A percentile compares a stretch with the other conserved stretches of the same genome.
Evolutionary conservation across 768 basidiomycete genomes (phyloP).

Genomic region (Leccinum incarnatum): DNA sequence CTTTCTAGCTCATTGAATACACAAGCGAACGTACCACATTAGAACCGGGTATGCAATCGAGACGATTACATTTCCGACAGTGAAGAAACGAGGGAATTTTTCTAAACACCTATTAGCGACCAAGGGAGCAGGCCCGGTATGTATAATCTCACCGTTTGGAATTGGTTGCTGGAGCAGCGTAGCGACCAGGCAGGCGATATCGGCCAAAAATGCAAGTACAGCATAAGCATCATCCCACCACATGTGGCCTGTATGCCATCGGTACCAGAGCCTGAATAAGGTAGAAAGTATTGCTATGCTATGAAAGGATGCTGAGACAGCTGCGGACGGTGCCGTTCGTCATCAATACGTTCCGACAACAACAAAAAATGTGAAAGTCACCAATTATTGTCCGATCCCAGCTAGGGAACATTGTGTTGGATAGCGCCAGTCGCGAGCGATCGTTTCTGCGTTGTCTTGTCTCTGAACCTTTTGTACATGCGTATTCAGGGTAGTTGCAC

Average conservation of each 20-base stretch:
- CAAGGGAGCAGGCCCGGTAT: neutral
- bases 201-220: slow-evolving; percentile 12
- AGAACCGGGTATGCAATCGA: slow-evolving; percentile 18
- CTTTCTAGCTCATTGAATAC: neutral
- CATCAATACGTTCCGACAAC: neutral
- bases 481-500: neutral
- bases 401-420: slow-evolving; percentile 13
- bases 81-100: slow-evolving; percentile 4
- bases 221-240: slow-evolving; percentile 30
- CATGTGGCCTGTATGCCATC: slow-evolving; percentile 16
- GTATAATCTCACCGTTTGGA: slow-evolving; percentile 1
- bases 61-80: slow-evolving; percentile 10
- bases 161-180: slow-evolving; percentile 9
- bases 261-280: slow-evolving; percentile 23
- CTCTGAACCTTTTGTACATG: neutral
- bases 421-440: neutral
- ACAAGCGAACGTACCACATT: slow-evolving; percentile 12
- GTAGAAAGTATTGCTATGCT: slow-evolving; percentile 20
- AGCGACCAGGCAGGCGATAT: slow-evolving; percentile 10
- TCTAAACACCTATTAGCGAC: slow-evolving; percentile 5
- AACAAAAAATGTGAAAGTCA: neutral
- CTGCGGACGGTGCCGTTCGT: slow-evolving; percentile 7
- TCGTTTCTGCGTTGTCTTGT: neutral
- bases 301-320: slow-evolving; percentile 18
- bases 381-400: slow-evolving; percentile 16